Evolutionary conservation across 2,329 filamentous ascomycete genomes (phyloP).

Genomic region (Leptographium flavum): DNA sequence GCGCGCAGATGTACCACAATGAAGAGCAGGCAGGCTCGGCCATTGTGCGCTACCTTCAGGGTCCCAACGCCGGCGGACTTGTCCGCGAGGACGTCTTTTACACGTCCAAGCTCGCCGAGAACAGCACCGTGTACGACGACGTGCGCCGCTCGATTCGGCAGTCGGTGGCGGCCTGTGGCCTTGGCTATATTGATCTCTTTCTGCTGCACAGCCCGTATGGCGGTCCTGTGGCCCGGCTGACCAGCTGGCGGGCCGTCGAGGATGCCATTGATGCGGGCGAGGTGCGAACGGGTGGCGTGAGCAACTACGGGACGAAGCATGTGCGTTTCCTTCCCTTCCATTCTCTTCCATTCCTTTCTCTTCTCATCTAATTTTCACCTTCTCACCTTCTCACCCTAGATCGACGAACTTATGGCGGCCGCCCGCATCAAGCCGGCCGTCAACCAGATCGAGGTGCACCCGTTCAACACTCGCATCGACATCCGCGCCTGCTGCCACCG

Average conservation of each 20-base stretch:
- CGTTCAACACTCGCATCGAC: conserved; percentile 59
- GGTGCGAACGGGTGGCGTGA: conserved; percentile 57
- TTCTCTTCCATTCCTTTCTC: neutral
- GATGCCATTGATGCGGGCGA: conserved; percentile 62
- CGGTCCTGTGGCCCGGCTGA: conserved; percentile 49
- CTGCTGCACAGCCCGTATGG: conserved; percentile 69
- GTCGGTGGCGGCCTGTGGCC: conserved; percentile 47
- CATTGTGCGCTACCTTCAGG: conserved; percentile 41
- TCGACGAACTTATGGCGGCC: conserved; percentile 53
- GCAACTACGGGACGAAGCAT: conserved; percentile 65
- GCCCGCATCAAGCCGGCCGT: conserved; percentile 52
- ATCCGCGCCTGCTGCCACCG: conserved; percentile 53
- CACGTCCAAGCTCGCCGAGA: conserved; percentile 63
- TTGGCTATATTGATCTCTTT: conserved; percentile 69
- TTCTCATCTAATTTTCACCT: neutral
- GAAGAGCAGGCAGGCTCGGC: conserved; percentile 56
- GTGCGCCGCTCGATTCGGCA: conserved; percentile 52
- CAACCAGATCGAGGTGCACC: conserved; percentile 73
- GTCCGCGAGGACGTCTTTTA: conserved; percentile 61
- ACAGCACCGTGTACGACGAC: conserved; percentile 47
- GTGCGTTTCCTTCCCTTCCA: conserved; percentile 27
- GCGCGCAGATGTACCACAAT: conserved; percentile 47
- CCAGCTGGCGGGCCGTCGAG: conserved; percentile 64
- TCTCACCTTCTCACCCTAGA: conserved; percentile 21
- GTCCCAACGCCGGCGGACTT: conserved; percentile 21